phyloP scores from a whole-genome alignment of 352 stramenopile species.

The Globisporangium radiosum region DNA sequence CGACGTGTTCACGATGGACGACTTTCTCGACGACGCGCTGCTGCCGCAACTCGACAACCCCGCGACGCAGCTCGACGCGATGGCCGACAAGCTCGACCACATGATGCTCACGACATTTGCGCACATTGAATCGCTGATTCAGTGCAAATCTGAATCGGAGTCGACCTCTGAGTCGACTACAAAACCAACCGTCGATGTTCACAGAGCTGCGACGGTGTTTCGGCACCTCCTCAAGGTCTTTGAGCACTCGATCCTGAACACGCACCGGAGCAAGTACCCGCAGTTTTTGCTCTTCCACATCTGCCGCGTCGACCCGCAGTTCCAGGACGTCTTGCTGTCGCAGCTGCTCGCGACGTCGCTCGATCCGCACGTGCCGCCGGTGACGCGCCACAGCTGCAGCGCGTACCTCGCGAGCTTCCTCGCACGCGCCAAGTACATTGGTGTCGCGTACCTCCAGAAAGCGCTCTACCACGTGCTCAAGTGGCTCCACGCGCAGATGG shows the following conservation, averaged over 20 bases:
- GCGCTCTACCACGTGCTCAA: slow-evolving; percentile 90
- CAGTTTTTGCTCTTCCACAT: slow-evolving; percentile 91
- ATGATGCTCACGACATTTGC: slow-evolving; percentile 89
- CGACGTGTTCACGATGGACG: slow-evolving; percentile 78
- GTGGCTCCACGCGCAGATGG: slow-evolving; percentile 94
- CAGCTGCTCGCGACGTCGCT: slow-evolving; percentile 69
- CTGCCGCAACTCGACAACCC: slow-evolving; percentile 28
- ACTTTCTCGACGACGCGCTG: slow-evolving; percentile 77
- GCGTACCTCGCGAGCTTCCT: slow-evolving; percentile 96
- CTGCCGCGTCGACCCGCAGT: slow-evolving; percentile 65
- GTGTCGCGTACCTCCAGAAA: slow-evolving; percentile 89
- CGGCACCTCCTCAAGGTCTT: slow-evolving; percentile 81
- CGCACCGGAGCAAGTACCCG: slow-evolving; percentile 90
- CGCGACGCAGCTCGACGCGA: slow-evolving; percentile 54
- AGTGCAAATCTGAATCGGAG: background rate
- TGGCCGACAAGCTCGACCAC: slow-evolving; percentile 84
- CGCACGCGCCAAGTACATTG: slow-evolving; percentile 92
- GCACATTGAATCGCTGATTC: slow-evolving; percentile 43
- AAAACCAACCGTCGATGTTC: slow-evolving; percentile 10
- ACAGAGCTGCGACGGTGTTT: slow-evolving; percentile 58
- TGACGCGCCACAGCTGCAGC: slow-evolving; percentile 90
- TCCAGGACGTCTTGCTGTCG: slow-evolving; percentile 81
- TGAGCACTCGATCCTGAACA: slow-evolving; percentile 82
- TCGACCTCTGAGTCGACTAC: background rate
- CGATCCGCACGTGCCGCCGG: slow-evolving; percentile 76